Percentiles rank a stretch among this genome's conserved stretches.
Conservation (phyloP, 2,329 filamentous ascomycete species). For the Aspergillus clavatus region DNA sequence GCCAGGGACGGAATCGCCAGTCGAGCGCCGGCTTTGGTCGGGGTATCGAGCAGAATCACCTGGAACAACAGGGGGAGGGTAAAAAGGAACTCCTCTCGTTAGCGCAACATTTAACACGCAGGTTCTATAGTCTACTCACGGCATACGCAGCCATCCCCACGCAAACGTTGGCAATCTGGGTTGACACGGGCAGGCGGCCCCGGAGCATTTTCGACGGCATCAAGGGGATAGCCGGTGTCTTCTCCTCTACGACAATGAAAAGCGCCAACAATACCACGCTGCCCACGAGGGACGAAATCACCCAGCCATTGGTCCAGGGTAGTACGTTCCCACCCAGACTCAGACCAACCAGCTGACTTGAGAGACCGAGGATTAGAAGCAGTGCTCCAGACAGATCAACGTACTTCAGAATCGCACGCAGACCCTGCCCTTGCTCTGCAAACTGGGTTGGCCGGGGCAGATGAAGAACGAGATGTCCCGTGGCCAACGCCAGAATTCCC, state of each 20-base stretch:
- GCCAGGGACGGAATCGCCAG: constrained; percentile 44
- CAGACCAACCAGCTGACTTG: constrained; percentile 47
- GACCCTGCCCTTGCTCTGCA: constrained; percentile 17
- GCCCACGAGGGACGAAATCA: constrained; percentile 35
- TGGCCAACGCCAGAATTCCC: constrained; percentile 50
- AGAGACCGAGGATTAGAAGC: constrained; percentile 55
- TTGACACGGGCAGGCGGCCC: constrained; percentile 52
- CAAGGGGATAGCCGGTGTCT: constrained; percentile 41
- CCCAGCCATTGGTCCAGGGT: constrained; percentile 42
- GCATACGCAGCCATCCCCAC: constrained; percentile 59
- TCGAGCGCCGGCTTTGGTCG: constrained; percentile 42
- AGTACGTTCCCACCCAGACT: constrained; percentile 45
- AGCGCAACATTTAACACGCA: neutral
- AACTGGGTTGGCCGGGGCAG: constrained; percentile 33
- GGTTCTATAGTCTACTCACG: constrained; percentile 38
- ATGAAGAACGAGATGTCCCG: constrained; percentile 52
- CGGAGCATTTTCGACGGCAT: constrained; percentile 49
- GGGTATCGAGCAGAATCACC: constrained; percentile 39
- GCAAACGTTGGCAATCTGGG: constrained; percentile 56
- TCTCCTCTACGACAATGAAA: constrained; percentile 40
- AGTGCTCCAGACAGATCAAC: constrained; percentile 57
- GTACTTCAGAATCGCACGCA: constrained; percentile 46
- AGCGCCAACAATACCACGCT: constrained; percentile 35
- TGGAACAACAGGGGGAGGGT: constrained; percentile 45
- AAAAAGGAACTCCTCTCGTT: constrained; percentile 41